Evolutionary conservation across 2,329 filamentous ascomycete species (phyloP).

Genomic region (Metarhizium robertsii): DNA sequence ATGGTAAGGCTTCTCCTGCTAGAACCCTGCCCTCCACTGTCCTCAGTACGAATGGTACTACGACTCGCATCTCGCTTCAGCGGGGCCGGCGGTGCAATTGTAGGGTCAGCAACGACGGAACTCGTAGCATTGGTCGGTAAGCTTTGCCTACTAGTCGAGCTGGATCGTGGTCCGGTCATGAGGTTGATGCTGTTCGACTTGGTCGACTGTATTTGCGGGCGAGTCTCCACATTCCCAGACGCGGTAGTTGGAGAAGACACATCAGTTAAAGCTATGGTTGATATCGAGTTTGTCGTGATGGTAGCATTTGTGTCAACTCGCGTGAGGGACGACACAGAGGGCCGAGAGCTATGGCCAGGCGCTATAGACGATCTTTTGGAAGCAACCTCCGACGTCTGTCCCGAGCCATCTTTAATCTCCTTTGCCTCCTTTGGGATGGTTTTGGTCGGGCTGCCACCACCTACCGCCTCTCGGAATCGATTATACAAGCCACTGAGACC

Average conservation of each 20-base stretch:
- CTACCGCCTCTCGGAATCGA: conserved; percentile 74
- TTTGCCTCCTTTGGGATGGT: conserved; percentile 22
- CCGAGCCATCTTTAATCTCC: conserved; percentile 25
- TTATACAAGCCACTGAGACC: conserved; percentile 85
- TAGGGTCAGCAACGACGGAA: conserved; percentile 30
- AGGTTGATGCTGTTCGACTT: conserved; percentile 40
- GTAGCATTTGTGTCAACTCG: conserved; percentile 30
- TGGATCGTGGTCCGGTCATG: conserved; percentile 34
- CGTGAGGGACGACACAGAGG: conserved; percentile 29
- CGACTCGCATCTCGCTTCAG: conserved; percentile 39
- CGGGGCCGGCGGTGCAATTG: conserved; percentile 39
- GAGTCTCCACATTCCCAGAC: conserved; percentile 27
- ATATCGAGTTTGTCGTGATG: conserved; percentile 20
- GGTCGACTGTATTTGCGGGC: conserved; percentile 33
- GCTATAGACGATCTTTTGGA: conserved; percentile 34
- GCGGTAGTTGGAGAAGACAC: conserved; percentile 26
- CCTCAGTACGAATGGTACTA: conserved; percentile 32
- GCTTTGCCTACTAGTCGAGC: conserved; percentile 27
- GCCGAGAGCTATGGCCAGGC: conserved; percentile 31
- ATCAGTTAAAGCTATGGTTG: conserved; percentile 21
- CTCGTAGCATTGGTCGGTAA: conserved; percentile 34
- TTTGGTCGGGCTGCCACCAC: conserved; percentile 45
- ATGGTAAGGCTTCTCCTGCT: conserved; percentile 34
- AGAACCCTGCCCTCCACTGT: conserved; percentile 27
- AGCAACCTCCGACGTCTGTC: conserved; percentile 17